A percentile compares a stretch with the other conserved stretches of the same genome.
phyloP scores from a whole-genome alignment of 2,329 filamentous ascomycete genomes.

The Aspergillus hiratsukae region DNA sequence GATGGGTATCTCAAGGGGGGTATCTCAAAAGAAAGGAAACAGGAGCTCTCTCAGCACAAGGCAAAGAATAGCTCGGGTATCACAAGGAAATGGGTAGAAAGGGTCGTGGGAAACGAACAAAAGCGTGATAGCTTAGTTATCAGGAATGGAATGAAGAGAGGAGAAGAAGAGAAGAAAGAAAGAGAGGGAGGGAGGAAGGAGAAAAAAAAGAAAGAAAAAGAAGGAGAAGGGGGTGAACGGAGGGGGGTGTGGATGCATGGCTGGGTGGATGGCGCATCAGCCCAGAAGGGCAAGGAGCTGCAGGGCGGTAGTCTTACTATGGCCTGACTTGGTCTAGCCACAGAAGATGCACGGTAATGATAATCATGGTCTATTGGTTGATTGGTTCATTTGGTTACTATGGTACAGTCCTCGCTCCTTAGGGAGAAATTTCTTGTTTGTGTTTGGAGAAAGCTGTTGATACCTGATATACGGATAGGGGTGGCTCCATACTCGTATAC shows the following conservation, averaged over 20 bases:
- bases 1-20: slow-evolving; percentile 25
- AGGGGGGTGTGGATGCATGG: slow-evolving; percentile 8
- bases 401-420: not conserved
- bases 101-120: slow-evolving; percentile 16
- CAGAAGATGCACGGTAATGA: slow-evolving; percentile 3
- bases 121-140: slow-evolving; percentile 11
- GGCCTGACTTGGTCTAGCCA: not conserved
- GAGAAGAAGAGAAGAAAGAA: slow-evolving; percentile 18
- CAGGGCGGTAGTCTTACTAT: slow-evolving; percentile 17
- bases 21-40: slow-evolving; percentile 33
- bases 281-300: slow-evolving; percentile 21
- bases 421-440: not conserved
- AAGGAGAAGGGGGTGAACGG: slow-evolving; percentile 14
- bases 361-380: not conserved
- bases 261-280: not conserved
- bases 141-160: slow-evolving; percentile 17
- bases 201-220: slow-evolving; percentile 22
- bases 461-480: not conserved
- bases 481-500: not conserved
- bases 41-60: slow-evolving; percentile 26
- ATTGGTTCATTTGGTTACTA: not conserved
- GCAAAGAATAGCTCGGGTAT: slow-evolving; percentile 38
- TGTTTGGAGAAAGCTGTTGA: not conserved
- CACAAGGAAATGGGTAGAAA: slow-evolving; percentile 26
- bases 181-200: slow-evolving; percentile 17